These are phyloP conservation scores for Alloascoidea africana DNA, from an alignment of 805 yeast genomes.

Conservation along the genomic window DNA sequence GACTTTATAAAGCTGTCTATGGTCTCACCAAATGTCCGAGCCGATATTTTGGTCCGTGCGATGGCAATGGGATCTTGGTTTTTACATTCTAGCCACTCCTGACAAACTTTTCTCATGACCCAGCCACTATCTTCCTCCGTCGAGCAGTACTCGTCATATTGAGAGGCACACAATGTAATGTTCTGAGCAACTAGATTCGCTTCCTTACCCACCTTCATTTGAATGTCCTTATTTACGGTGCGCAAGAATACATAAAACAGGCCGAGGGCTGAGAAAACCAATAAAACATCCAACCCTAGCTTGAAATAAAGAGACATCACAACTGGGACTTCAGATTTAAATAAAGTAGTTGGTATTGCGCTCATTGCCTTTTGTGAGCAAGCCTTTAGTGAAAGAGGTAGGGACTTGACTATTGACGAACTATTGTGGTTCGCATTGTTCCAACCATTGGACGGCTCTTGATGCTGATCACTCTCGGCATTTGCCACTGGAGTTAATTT, in stretches of 20 bases:
- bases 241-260: conserved; percentile 33
- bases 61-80: conserved; percentile 52
- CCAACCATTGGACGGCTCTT: too few relatives aligned
- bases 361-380: too few relatives aligned
- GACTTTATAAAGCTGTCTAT: conserved; percentile 62
- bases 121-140: conserved; percentile 50
- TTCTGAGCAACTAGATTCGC: conserved; percentile 44
- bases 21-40: conserved; percentile 72
- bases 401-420: too few relatives aligned
- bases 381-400: too few relatives aligned
- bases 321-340: conserved; percentile 33
- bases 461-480: too few relatives aligned
- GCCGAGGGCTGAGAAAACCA: conserved; percentile 36
- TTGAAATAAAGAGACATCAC: conserved; percentile 50
- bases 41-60: conserved; percentile 59
- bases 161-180: conserved; percentile 52
- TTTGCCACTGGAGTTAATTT: too few relatives aligned
- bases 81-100: conserved; percentile 72
- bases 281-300: conserved; percentile 36
- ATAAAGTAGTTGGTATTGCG: too few relatives aligned
- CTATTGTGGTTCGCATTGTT: too few relatives aligned
- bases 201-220: conserved; percentile 48
- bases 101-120: conserved; percentile 58
- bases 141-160: conserved; percentile 63
- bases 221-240: conserved; percentile 55